phyloP scores from a whole-genome alignment of 225 moss, liverwort and hornwort genomes.

The Physcomitrium patens region DNA sequence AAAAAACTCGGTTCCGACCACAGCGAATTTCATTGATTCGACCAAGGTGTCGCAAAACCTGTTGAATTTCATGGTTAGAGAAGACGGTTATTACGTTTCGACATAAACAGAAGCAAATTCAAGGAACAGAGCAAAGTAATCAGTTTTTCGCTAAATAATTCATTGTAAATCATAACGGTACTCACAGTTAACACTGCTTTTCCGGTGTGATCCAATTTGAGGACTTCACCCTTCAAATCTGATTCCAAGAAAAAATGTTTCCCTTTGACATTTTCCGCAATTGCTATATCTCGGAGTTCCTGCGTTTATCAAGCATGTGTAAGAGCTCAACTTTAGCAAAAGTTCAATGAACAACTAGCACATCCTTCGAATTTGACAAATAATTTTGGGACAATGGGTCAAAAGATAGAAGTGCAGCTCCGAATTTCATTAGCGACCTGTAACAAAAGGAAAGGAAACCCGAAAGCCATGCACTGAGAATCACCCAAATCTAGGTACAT shows the following conservation, averaged over 20 bases:
- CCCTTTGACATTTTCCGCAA: slow-evolving; percentile 74
- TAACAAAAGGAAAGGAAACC: not conserved
- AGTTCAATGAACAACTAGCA: not conserved
- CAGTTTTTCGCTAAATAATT: no score
- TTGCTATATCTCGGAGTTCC: slow-evolving; percentile 87
- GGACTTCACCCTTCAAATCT: slow-evolving; percentile 79
- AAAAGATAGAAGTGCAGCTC: not conserved
- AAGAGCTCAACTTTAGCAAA: slow-evolving; percentile 10
- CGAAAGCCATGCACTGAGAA: slow-evolving; percentile 8
- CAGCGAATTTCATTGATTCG: slow-evolving; percentile 76
- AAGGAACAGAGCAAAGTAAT: not conserved
- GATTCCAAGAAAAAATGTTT: slow-evolving; percentile 84
- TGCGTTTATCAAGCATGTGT: slow-evolving; percentile 35
- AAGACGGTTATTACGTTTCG: not conserved
- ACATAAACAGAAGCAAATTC: not conserved
- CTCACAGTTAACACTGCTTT: slow-evolving; percentile 88
- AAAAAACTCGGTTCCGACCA: slow-evolving; percentile 77
- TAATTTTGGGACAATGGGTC: no score
- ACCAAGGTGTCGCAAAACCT: slow-evolving; percentile 91
- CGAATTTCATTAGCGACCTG: not conserved
- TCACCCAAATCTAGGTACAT: slow-evolving; percentile 1
- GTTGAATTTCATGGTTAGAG: slow-evolving; percentile 24
- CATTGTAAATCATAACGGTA: slow-evolving; percentile 19
- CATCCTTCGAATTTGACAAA: no score
- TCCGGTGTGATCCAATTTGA: slow-evolving; percentile 93